Evolutionary conservation across 1,284 basidiomycete genomes (phyloP).

Genomic region (Coniferiporia weirii): DNA sequence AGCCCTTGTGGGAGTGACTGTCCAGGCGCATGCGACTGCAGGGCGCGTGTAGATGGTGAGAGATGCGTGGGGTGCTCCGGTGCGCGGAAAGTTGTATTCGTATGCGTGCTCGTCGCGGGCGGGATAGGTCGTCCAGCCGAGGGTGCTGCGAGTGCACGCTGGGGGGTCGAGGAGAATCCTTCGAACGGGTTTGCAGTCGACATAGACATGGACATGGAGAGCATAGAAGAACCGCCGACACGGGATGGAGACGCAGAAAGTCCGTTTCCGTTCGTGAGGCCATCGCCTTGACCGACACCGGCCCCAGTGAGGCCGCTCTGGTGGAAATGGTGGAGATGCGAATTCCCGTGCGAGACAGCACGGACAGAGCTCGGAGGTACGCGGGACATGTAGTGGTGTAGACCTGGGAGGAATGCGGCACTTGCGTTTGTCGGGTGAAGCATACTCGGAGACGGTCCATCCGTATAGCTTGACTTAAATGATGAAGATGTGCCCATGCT

Average conservation of each 20-base stretch:
- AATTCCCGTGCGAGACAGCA: slow-evolving; percentile 15
- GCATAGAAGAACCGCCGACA: slow-evolving; percentile 25
- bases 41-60: slow-evolving; percentile 61
- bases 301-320: slow-evolving; percentile 20
- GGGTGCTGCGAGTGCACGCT: background rate
- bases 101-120: slow-evolving; percentile 16
- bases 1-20: slow-evolving; percentile 85
- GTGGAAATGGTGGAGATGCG: background rate
- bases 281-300: slow-evolving; percentile 20
- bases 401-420: slow-evolving; percentile 68
- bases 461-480: slow-evolving; percentile 40
- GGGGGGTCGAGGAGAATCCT: background rate
- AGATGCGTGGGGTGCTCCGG: slow-evolving; percentile 33
- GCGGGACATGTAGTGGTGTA: slow-evolving; percentile 47
- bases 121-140: slow-evolving; percentile 27
- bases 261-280: slow-evolving; percentile 22
- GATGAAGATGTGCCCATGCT: slow-evolving; percentile 24
- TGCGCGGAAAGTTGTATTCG: slow-evolving; percentile 23
- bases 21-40: slow-evolving; percentile 77
- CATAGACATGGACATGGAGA: slow-evolving; percentile 27
- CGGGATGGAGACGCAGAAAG: slow-evolving; percentile 23
- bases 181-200: background rate
- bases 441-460: slow-evolving; percentile 35
- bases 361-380: slow-evolving; percentile 1
- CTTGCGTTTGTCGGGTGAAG: slow-evolving; percentile 68